Conservation (phyloP, 2,329 filamentous ascomycete genomes). For the Pseudogymnoascus sp. region DNA sequence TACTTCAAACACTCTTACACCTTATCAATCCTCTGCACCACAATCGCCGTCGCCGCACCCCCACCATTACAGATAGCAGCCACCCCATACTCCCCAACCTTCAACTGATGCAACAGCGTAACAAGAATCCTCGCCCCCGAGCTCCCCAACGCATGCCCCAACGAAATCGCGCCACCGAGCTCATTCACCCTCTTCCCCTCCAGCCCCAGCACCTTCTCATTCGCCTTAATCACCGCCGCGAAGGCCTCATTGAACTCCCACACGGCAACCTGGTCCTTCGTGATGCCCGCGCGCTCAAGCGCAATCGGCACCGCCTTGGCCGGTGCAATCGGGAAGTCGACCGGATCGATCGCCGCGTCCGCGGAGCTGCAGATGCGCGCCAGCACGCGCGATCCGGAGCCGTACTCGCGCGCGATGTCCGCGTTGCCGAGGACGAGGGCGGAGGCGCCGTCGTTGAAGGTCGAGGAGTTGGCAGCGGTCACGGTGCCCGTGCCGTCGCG, state of each 20-base stretch:
- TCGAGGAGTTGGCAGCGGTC: constrained; percentile 89
- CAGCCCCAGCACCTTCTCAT: constrained; percentile 82
- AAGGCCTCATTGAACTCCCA: constrained; percentile 99
- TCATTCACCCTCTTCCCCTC: constrained; percentile 75
- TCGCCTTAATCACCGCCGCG: constrained; percentile 88
- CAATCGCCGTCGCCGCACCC: constrained; percentile 81
- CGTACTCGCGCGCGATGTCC: constrained; percentile 72
- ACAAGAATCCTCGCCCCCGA: constrained; percentile 87
- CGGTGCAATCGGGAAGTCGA: constrained; percentile 92
- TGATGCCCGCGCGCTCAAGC: constrained; percentile 79
- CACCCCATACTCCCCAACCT: constrained; percentile 84
- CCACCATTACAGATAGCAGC: constrained; percentile 97
- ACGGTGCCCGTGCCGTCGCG: constrained; percentile 80
- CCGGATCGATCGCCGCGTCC: constrained; percentile 81
- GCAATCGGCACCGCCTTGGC: constrained; percentile 88
- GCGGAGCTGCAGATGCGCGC: constrained; percentile 78
- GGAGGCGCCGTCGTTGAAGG: constrained; percentile 88
- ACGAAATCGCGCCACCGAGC: constrained; percentile 80
- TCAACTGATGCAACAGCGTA: constrained; percentile 82
- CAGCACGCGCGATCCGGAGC: constrained; percentile 68
- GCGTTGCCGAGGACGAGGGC: constrained; percentile 80
- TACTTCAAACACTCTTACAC: not conserved
- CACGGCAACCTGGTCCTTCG: constrained; percentile 80
- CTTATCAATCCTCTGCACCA: constrained; percentile 42
- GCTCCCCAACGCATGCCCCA: constrained; percentile 88